phyloP scores from a whole-genome alignment of 352 stramenopile species.

The Phytophthora sp. region DNA sequence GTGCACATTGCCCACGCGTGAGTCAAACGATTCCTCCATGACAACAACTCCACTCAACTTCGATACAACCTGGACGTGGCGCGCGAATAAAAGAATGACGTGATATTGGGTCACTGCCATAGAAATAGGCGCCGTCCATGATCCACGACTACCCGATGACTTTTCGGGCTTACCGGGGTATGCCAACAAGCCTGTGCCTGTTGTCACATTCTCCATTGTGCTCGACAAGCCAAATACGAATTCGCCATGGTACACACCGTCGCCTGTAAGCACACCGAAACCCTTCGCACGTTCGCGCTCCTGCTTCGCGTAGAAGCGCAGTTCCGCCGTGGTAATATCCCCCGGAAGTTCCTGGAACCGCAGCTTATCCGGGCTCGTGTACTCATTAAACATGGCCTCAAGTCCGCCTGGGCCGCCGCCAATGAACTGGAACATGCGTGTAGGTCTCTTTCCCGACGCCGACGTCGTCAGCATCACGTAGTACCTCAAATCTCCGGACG shows the following conservation, averaged over 20 bases:
- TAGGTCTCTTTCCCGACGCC: conserved; percentile 84
- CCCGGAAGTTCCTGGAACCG: conserved; percentile 92
- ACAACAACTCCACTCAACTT: conserved; percentile 89
- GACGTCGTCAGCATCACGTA: conserved; percentile 89
- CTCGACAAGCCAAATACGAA: conserved; percentile 74
- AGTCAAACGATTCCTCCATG: conserved; percentile 84
- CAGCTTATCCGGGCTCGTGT: conserved; percentile 80
- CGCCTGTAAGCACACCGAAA: conserved; percentile 91
- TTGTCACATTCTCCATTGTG: conserved; percentile 86
- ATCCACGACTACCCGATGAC: conserved; percentile 32
- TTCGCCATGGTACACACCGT: conserved; percentile 92
- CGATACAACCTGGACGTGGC: conserved; percentile 83
- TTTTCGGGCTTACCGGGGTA: conserved; percentile 75
- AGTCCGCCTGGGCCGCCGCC: conserved; percentile 68
- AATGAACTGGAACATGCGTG: conserved; percentile 93
- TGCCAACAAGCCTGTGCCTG: conserved; percentile 68
- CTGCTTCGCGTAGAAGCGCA: conserved; percentile 82
- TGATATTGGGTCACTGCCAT: conserved; percentile 93
- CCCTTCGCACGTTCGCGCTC: conserved; percentile 83
- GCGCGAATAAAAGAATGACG: conserved; percentile 89
- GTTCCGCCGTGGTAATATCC: conserved; percentile 79
- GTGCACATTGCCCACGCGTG: conserved; percentile 73
- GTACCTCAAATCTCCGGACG: conserved; percentile 60
- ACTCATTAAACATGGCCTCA: conserved; percentile 85
- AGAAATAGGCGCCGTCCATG: conserved; percentile 76